A percentile compares a stretch with the other conserved stretches of the same genome.
These are phyloP conservation scores for Kwoniella botswanensis DNA, from an alignment of 768 basidiomycete genomes.

Conservation along the genomic window DNA sequence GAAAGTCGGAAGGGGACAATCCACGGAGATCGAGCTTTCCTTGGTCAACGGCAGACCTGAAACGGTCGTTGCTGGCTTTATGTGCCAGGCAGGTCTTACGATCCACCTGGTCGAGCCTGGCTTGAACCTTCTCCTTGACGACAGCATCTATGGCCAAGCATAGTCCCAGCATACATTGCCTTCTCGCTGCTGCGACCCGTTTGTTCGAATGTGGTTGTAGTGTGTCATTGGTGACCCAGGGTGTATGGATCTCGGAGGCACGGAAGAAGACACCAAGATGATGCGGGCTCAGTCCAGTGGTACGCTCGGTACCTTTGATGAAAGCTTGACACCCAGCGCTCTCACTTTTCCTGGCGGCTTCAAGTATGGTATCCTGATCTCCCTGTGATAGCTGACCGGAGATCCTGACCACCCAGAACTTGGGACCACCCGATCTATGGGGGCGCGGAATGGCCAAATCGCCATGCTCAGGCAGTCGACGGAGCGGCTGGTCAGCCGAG, in stretches of 20 bases:
- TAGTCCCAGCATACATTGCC: background rate
- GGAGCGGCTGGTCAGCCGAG: background rate
- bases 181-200: background rate
- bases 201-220: background rate
- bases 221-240: slow-evolving; percentile 7
- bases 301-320: slow-evolving; percentile 2
- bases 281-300: background rate
- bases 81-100: background rate
- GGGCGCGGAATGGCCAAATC: background rate
- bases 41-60: background rate
- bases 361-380: background rate
- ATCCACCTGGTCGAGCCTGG: background rate
- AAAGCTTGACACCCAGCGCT: background rate
- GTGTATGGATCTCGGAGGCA: background rate
- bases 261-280: slow-evolving; percentile 2
- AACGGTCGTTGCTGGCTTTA: background rate
- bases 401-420: slow-evolving; percentile 1
- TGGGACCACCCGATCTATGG: background rate
- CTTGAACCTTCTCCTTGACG: background rate
- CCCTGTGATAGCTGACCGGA: background rate
- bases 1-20: background rate
- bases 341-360: background rate
- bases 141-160: slow-evolving; percentile 14
- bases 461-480: background rate
- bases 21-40: background rate